Evolutionary conservation across 257 asterid genomes (phyloP).

Genomic region (Leptodermis oblonga): DNA sequence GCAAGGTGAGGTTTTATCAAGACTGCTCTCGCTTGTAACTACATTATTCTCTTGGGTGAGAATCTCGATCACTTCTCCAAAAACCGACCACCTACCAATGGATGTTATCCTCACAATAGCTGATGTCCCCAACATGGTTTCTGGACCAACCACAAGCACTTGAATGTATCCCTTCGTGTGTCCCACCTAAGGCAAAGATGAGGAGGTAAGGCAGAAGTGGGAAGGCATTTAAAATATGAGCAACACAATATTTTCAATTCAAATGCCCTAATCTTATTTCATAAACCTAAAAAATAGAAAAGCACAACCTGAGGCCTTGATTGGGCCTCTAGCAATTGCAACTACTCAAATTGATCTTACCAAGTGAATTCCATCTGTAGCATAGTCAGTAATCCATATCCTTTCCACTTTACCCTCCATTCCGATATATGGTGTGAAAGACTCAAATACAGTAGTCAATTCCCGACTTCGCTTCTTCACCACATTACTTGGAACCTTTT

Average conservation of each 20-base stretch:
- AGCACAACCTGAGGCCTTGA: neutral
- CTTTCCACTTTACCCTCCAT: slow-evolving; percentile 83
- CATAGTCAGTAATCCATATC: slow-evolving; percentile 86
- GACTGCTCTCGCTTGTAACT: slow-evolving; percentile 20
- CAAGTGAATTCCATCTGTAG: slow-evolving; percentile 91
- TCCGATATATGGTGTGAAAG: slow-evolving; percentile 75
- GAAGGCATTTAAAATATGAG: neutral
- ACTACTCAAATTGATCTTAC: slow-evolving; percentile 30
- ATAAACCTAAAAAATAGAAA: too few species aligned
- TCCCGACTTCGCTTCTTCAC: slow-evolving; percentile 94
- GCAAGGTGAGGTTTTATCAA: slow-evolving; percentile 30
- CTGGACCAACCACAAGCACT: slow-evolving; percentile 78
- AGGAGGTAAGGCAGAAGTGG: neutral
- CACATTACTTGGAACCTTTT: slow-evolving; percentile 78
- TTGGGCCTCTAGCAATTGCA: neutral
- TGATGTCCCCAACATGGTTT: slow-evolving; percentile 80
- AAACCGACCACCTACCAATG: slow-evolving; percentile 92
- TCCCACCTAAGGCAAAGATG: slow-evolving; percentile 59
- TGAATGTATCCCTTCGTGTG: slow-evolving; percentile 97
- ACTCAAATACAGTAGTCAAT: slow-evolving; percentile 73
- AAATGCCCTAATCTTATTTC: neutral
- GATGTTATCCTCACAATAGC: slow-evolving; percentile 76
- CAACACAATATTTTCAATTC: neutral
- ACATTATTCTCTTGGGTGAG: slow-evolving; percentile 27
- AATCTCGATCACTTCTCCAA: slow-evolving; percentile 81